A percentile compares a stretch with the other conserved stretches of the same genome.
phyloP scores from a whole-genome alignment of 2,329 filamentous ascomycete genomes.

The Neurospora crassa region DNA sequence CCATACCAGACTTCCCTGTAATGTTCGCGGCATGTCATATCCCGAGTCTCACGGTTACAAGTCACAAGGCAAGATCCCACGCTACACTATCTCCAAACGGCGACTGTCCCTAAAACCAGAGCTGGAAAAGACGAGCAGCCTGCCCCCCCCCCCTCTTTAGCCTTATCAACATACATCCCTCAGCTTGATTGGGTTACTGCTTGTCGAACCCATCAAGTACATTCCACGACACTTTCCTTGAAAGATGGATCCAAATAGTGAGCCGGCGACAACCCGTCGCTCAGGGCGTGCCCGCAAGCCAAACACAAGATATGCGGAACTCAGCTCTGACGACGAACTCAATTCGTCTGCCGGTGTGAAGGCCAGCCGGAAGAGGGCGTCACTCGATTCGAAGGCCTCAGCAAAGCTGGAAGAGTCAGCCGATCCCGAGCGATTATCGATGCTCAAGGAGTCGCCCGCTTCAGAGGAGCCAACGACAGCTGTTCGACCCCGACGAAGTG shows the following conservation, averaged over 20 bases:
- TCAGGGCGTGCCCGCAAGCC: constrained; percentile 11
- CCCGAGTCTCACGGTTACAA: not conserved
- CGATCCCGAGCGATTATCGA: not conserved
- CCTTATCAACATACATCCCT: not conserved
- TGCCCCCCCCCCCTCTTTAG: not conserved
- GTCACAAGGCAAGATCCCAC: not conserved
- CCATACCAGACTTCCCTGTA: not conserved
- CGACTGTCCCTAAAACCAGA: not conserved
- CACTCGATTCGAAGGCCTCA: not conserved
- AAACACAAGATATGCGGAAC: not conserved
- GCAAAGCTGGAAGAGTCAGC: not conserved
- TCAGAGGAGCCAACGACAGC: not conserved
- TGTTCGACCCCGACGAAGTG: constrained; percentile 7
- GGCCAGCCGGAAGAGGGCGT: not conserved
- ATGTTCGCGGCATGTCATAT: not conserved
- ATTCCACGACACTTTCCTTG: not conserved
- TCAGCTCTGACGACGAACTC: not conserved
- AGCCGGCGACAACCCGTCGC: constrained; percentile 7
- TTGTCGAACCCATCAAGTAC: not conserved
- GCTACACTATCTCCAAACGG: not conserved
- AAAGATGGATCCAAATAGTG: not conserved
- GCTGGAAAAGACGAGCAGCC: constrained; percentile 3
- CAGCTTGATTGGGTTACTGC: not conserved
- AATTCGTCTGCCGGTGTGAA: not conserved
- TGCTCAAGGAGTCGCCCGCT: not conserved